Percentiles rank a stretch among this genome's conserved stretches.
These are phyloP conservation scores for Stephania yunnanensis DNA, from an alignment of 164 flowering plant genomes.

Conservation along the genomic window DNA sequence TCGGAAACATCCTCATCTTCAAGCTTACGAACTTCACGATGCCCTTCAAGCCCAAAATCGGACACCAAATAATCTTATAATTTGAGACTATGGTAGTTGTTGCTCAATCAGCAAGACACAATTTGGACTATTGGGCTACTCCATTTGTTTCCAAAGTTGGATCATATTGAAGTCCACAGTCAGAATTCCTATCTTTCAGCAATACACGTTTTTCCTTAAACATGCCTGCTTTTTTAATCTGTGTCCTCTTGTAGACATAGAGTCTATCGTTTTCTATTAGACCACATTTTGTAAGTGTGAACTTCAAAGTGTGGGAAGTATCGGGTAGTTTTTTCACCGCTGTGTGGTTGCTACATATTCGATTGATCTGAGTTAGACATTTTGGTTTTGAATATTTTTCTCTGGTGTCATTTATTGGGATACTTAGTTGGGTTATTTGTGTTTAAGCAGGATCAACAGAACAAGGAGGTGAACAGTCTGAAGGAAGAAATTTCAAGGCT, in stretches of 20 bases:
- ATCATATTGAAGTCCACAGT: neutral
- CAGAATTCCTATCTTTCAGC: neutral
- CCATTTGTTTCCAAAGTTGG: too few species aligned
- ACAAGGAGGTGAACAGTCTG: constrained; percentile 40
- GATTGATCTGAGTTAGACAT: neutral
- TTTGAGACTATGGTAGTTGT: too few species aligned
- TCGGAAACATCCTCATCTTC: too few species aligned
- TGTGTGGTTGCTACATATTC: neutral
- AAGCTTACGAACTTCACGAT: too few species aligned
- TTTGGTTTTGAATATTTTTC: neutral
- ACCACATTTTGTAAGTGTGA: neutral
- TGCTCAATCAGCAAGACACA: too few species aligned
- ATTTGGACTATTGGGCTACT: too few species aligned
- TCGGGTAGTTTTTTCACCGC: neutral
- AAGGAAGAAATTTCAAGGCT: constrained; percentile 60
- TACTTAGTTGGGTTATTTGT: neutral
- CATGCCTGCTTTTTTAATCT: neutral
- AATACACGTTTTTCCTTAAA: neutral
- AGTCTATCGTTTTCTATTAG: neutral
- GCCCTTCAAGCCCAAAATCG: too few species aligned
- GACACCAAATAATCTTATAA: too few species aligned
- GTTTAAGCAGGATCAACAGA: neutral
- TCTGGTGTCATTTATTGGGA: neutral
- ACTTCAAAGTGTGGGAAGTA: neutral
- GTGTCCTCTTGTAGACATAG: neutral